Conservation (phyloP, 805 yeast species). For the Hanseniaspora occidentalis region DNA sequence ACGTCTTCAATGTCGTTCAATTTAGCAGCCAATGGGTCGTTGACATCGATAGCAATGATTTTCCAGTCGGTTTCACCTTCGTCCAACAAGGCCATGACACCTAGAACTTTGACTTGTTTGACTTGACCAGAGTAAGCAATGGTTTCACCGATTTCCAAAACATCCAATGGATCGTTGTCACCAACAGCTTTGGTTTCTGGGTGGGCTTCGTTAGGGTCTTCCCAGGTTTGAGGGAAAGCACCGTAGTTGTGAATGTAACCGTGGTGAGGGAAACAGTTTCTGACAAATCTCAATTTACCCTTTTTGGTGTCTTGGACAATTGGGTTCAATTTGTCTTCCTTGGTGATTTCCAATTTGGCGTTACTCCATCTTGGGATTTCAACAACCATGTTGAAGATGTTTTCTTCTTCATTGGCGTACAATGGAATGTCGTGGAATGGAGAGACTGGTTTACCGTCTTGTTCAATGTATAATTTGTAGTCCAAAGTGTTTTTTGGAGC, state of each 20-base stretch:
- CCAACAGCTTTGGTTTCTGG: slow-evolving; percentile 61
- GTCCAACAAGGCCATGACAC: slow-evolving; percentile 89
- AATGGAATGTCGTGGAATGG: slow-evolving; percentile 92
- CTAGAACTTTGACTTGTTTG: slow-evolving; percentile 82
- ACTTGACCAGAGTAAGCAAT: slow-evolving; percentile 60
- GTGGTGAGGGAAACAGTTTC: slow-evolving; percentile 69
- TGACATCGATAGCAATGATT: slow-evolving; percentile 75
- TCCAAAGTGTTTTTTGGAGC: slow-evolving; percentile 95
- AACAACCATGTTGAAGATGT: slow-evolving; percentile 68
- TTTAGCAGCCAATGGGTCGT: slow-evolving; percentile 82
- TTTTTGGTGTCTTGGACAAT: slow-evolving; percentile 70
- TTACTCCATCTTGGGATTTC: slow-evolving; percentile 77
- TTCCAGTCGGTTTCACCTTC: slow-evolving; percentile 90
- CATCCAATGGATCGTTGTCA: slow-evolving; percentile 81
- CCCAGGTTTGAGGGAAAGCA: slow-evolving; percentile 93
- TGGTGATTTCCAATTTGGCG: slow-evolving; percentile 70
- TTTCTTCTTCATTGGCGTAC: slow-evolving; percentile 75
- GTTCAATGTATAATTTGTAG: slow-evolving; percentile 80
- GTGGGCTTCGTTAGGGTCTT: slow-evolving; percentile 58
- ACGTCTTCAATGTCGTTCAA: slow-evolving; percentile 87
- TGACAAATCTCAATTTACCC: slow-evolving; percentile 62
- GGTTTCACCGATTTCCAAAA: slow-evolving; percentile 66
- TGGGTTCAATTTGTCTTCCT: slow-evolving; percentile 50
- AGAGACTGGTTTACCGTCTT: slow-evolving; percentile 88
- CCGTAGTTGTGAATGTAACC: slow-evolving; percentile 86